Conservation (phyloP, 768 basidiomycete genomes). For the Tricholoma bakamatsutake region DNA sequence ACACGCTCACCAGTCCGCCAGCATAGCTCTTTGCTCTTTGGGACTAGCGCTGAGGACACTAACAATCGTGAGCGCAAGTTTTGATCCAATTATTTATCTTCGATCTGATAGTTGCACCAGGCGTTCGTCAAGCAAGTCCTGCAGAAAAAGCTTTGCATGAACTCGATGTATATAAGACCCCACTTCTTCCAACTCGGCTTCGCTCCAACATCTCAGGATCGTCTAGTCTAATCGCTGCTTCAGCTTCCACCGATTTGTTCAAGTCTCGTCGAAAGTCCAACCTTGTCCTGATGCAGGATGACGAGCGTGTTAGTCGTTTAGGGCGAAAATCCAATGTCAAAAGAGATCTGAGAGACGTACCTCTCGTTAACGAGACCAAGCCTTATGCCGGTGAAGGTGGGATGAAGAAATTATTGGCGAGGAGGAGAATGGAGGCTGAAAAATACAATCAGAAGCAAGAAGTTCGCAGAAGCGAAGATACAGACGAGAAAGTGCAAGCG, state of each 20-base stretch:
- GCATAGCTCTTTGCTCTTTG: conserved; percentile 46
- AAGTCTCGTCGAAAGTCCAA: conserved; percentile 39
- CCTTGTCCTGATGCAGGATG: conserved; percentile 56
- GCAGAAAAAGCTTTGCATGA: conserved; percentile 68
- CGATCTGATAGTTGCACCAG: conserved; percentile 6
- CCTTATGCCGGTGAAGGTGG: conserved; percentile 78
- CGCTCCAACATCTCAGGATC: conserved; percentile 27
- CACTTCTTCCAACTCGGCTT: conserved; percentile 60
- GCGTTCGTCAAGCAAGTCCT: conserved; percentile 35
- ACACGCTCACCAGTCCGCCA: conserved; percentile 45
- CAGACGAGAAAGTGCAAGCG: neutral
- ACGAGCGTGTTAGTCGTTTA: conserved; percentile 43
- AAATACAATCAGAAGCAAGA: conserved; percentile 32
- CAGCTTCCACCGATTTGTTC: conserved; percentile 55
- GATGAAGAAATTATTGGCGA: conserved; percentile 70
- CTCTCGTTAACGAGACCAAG: conserved; percentile 50
- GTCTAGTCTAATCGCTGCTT: conserved; percentile 8
- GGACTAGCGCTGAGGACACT: conserved; percentile 26
- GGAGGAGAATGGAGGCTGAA: conserved; percentile 52
- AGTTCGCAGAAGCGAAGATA: conserved; percentile 4
- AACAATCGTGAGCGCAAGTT: conserved; percentile 23
- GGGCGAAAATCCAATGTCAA: conserved; percentile 33
- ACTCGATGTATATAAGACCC: conserved; percentile 75
- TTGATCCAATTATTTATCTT: neutral
- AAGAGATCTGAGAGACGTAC: conserved; percentile 36